A percentile compares a stretch with the other conserved stretches of the same genome.
Conservation (phyloP, 2,329 filamentous ascomycete genomes). For the Ophiostoma sp. region DNA sequence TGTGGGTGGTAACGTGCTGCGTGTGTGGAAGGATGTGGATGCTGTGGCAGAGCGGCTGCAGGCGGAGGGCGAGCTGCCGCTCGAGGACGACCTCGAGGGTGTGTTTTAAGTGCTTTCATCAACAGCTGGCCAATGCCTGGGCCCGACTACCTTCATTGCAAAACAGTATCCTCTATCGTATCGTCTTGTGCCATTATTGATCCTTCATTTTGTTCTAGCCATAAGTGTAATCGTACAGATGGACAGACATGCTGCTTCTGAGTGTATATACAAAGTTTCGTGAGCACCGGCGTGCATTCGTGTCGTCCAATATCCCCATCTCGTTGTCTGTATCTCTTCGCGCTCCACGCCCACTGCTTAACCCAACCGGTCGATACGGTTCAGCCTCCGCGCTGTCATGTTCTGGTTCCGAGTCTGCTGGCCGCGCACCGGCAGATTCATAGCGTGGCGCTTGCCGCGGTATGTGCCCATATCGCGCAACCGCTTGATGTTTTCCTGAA, state of each 20-base stretch:
- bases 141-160: no score
- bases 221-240: slow-evolving; percentile 10
- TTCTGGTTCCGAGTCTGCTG: slow-evolving; percentile 79
- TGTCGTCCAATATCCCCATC: neutral
- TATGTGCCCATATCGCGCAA: slow-evolving; percentile 89
- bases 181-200: neutral
- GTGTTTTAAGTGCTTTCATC: neutral
- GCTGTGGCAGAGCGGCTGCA: slow-evolving; percentile 62
- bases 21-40: slow-evolving; percentile 80
- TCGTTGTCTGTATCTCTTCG: no score
- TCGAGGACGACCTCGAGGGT: slow-evolving; percentile 48
- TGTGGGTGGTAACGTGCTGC: slow-evolving; percentile 71
- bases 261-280: slow-evolving; percentile 15
- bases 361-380: slow-evolving; percentile 48
- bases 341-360: slow-evolving; percentile 27
- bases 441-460: slow-evolving; percentile 82
- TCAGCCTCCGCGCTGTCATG: slow-evolving; percentile 56
- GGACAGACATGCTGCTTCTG: slow-evolving; percentile 2
- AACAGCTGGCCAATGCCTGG: no score
- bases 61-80: slow-evolving; percentile 44
- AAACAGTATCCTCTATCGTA: neutral
- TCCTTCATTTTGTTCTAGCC: neutral
- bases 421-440: slow-evolving; percentile 84
- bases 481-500: slow-evolving; percentile 79
- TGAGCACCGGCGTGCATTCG: neutral